Evolutionary conservation across 2,329 filamentous ascomycete species (phyloP), one percentile per base, ranked within the genome.

Genomic region (Fusarium tjaetaba): DNA sequence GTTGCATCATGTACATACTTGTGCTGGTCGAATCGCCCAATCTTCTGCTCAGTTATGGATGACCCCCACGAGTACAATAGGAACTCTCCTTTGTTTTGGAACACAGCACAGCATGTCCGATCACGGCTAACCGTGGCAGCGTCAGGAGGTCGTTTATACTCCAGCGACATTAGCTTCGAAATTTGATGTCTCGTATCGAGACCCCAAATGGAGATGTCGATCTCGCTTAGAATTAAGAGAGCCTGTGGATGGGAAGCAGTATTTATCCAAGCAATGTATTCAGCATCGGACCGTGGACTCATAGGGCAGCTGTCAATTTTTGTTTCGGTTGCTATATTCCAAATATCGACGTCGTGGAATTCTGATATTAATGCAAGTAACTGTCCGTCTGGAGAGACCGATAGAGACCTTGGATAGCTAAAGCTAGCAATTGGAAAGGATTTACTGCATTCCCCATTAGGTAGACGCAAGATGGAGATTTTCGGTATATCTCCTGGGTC

Each of bases 31-130:
- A 1, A 34, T 34, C 1, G 32, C 5, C 1, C 32, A 34, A 34
- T 22, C 0, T 5, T 5, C 13, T 28, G 24, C 5, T 0, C 13
- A 1, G 1, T 3, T 28, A 48, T 48, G 5, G 1, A 11, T 15
- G 45, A 28, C 4, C 26, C 4, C 45, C 45, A 48, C 0, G 26
- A 22, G 45, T 48, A 48, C 4, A 46, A 15, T 15, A 22, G 8
- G 1, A 28, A 13, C 0, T 5, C 8, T 3, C 2, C 1, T 14
- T 5, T 0, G 1, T 0, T 0, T 8, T 22, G 18, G 0, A 0
- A 7, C 4, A 28, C 18, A 4, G 5, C 18, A 22, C 26, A 48
- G 1, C 45, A 2, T 15, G 26, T 28, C 13, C 26, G 26, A 28
- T 48, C 26, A 48, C 9, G 4, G 13, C 20, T 48, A 4, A 28